Base-by-base conservation (phyloP, 2,329 filamentous ascomycete genomes). In the Teratosphaeria pseudoeucalypti region DNA sequence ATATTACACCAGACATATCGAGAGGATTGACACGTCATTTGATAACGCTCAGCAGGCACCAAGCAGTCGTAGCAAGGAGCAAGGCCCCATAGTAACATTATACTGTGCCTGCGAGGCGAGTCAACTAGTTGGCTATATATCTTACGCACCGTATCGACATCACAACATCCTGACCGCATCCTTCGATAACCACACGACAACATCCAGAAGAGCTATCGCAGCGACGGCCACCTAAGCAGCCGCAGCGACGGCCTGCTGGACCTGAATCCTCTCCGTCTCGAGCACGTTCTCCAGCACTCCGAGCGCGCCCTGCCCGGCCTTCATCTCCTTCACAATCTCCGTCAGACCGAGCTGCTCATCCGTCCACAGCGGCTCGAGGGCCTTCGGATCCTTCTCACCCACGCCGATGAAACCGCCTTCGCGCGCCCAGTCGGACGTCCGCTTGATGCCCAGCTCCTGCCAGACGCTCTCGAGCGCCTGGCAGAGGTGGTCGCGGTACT, bases 391-490 rank as follows among this genome's bases (percentile, higher is more conserved):
- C 60, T 86, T 77, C 64, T 90, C 87, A 26, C 94, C 94, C 9
- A 99, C 94, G 57, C 92, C 94, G 60, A 97, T 89, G 76, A 97
- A 96, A 7, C 94, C 94, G 54, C 94, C 94, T 71, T 94, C 83
- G 14, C 85, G 84, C 34, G 89, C 88, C 94, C 94, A 99, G 70
- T 95, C 88, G 60, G 87, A 90, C 32, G 92, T 95, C 69, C 92
- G 88, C 81, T 95, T 96, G 77, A 96, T 92, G 62, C 85, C 85
- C 2, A 99, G 84, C 70, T 92, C 85, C 55, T 81, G 83, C 92
- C 92, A 99, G 61, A 99, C 92, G 67, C 84, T 82, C 67, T 96
- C 89, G 37, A 99, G 78, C 5, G 92, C 91, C 61, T 85, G 76
- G 32, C 96, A 86, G 4, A 99, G 85, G 68, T 95, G 85, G 65